Evolutionary conservation across 1,284 basidiomycete species (phyloP).

Genomic region (Xerocomus minutiporus): DNA sequence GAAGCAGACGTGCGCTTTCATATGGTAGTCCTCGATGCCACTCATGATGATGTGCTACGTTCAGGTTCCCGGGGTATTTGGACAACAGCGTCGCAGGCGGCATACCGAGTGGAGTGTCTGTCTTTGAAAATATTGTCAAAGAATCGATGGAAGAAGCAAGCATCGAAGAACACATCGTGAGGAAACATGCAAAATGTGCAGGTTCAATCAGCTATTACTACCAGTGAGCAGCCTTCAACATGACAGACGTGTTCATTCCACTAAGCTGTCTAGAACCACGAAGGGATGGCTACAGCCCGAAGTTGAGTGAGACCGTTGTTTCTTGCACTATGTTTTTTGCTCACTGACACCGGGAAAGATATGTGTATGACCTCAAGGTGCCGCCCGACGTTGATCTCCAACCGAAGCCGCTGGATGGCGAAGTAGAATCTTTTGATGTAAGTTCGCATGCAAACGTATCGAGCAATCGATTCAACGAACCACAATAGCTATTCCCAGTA

Average conservation of each 20-base stretch:
- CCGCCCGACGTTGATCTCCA: slow-evolving; percentile 56
- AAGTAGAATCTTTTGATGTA: slow-evolving; percentile 89
- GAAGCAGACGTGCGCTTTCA: slow-evolving; percentile 73
- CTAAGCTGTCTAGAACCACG: slow-evolving; percentile 44
- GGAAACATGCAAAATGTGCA: slow-evolving; percentile 52
- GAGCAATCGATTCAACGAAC: neutral
- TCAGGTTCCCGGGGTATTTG: slow-evolving; percentile 68
- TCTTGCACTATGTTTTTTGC: neutral
- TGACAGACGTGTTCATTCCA: neutral
- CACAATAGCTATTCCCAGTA: slow-evolving; percentile 53
- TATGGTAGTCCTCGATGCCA: slow-evolving; percentile 2
- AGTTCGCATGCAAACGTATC: slow-evolving; percentile 5
- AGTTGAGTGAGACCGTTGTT: slow-evolving; percentile 53
- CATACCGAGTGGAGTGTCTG: slow-evolving; percentile 69
- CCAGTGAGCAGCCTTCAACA: slow-evolving; percentile 39
- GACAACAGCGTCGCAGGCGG: slow-evolving; percentile 83
- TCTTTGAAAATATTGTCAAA: slow-evolving; percentile 79
- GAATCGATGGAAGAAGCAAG: slow-evolving; percentile 93
- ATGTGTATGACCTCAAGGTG: slow-evolving; percentile 75
- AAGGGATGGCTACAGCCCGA: slow-evolving; percentile 84
- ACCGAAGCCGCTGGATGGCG: slow-evolving; percentile 82
- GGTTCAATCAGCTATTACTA: slow-evolving; percentile 68
- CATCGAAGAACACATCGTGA: slow-evolving; percentile 60
- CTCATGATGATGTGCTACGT: slow-evolving; percentile 1
- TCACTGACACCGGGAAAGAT: slow-evolving; percentile 41